Evolutionary conservation across 352 stramenopile species (phyloP), one percentile per base, ranked within the genome.

Genomic region (Bremia lactucae): DNA sequence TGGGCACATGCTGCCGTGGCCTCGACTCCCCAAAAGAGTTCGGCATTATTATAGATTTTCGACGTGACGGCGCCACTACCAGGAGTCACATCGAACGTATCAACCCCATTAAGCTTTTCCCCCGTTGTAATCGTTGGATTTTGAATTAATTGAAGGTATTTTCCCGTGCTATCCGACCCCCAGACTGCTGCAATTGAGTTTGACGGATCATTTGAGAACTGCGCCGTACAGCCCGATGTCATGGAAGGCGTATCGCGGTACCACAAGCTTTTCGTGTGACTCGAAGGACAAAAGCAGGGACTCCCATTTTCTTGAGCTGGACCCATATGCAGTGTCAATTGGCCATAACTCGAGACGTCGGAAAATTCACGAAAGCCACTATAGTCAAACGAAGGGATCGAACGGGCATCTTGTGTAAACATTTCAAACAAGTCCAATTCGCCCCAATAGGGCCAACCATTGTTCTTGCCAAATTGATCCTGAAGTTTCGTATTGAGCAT

Each of bases 391-490:
- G 46, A 9, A 10, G 52, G 50, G n/a, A 57, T 55, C 33, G 55
- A 42, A 2, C 42, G 20, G 9, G 55, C 50, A 47, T 88, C 70
- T 41, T 85, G 71, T 23, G 68, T 83, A 47, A 88, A 88, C 75
- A 88, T 88, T 53, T 88, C 75, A 35, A 88, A 88, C 20, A 88
- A 72, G 37, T 88, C 75, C 33, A 85, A 54, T 49, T 88, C 75
- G 19, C 75, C 75, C 58, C 64, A 85, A 55, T 83, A 79, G 9
- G 75, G 72, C 75, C 72, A 88, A 43, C 69, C 69, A 26, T 80
- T 79, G 38, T 43, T 54, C 13, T 42, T 52, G 15, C 22, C 63
- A 36, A 88, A 88, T 50, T 88, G 75, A 37, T 55, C 50, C 42
- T 65, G 6, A n/a, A 88, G 41, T 53, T 79, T 79, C 3, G 70